These are phyloP conservation scores for Aegilops tauschii DNA, from an alignment of 176 grass and related monocot genomes.

Conservation along the genomic window DNA sequence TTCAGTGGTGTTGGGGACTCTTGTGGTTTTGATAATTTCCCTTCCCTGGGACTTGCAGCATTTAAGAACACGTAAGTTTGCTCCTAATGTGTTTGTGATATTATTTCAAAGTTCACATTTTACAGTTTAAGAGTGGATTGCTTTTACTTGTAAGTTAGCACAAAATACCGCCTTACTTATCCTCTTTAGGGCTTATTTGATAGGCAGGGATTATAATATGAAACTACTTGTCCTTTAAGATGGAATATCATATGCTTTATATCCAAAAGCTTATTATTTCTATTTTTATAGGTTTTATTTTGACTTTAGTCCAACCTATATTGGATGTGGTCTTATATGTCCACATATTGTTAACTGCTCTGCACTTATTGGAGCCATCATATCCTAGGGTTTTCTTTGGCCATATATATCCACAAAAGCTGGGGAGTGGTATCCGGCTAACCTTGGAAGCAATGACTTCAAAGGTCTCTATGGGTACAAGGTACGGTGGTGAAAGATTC, in stretches of 20 bases:
- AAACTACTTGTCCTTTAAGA: not conserved
- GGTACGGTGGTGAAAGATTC: constrained; percentile 33
- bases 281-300: constrained; percentile 77
- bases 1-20: constrained; percentile 54
- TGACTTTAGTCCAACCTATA: constrained; percentile 87
- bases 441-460: constrained; percentile 75
- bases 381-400: constrained; percentile 88
- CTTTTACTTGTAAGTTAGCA: not conserved
- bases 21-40: constrained; percentile 87
- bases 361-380: constrained; percentile 72
- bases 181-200: not conserved
- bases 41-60: constrained; percentile 60
- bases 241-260: not conserved
- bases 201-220: not conserved
- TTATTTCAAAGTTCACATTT: not conserved
- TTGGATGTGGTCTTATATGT: constrained; percentile 87
- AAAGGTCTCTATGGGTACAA: constrained; percentile 89
- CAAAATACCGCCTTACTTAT: not conserved
- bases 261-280: not conserved
- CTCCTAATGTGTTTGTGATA: not conserved
- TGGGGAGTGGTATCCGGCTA: constrained; percentile 73
- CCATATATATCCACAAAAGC: constrained; percentile 73
- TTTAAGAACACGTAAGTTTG: constrained; percentile 78
- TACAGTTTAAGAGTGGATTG: not conserved
- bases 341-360: constrained; percentile 91